phyloP scores from a whole-genome alignment of 2,329 filamentous ascomycete genomes.

The Polychaeton citri region DNA sequence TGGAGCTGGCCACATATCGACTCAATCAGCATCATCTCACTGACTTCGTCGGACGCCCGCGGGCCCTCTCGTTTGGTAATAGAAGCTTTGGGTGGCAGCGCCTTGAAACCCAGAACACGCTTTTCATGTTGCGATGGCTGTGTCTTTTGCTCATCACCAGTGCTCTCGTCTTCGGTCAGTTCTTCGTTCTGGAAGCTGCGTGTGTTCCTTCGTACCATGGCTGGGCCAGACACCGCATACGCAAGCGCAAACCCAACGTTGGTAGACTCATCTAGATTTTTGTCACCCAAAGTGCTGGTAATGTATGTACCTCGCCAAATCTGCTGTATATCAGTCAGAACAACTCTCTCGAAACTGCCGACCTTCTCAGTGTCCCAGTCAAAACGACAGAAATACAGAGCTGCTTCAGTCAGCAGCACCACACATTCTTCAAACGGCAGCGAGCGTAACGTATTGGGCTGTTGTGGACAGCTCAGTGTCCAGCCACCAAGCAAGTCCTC shows the following conservation, averaged over 20 bases:
- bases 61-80: conserved; percentile 20
- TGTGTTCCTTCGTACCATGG: conserved; percentile 72
- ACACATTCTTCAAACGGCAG: conserved; percentile 79
- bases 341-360: conserved; percentile 75
- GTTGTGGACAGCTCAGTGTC: conserved; percentile 68
- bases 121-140: conserved; percentile 11
- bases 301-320: conserved; percentile 80
- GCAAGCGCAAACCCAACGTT: conserved; percentile 76
- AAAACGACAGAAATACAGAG: conserved; percentile 79
- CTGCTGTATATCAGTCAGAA: conserved; percentile 56
- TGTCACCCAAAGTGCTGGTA: conserved; percentile 67
- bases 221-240: conserved; percentile 58
- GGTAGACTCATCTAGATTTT: conserved; percentile 61
- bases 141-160: conserved; percentile 5
- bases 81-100: conserved; percentile 36
- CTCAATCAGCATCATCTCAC: conserved; percentile 45
- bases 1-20: conserved; percentile 66
- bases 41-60: conserved; percentile 31
- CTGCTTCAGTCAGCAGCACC: conserved; percentile 70
- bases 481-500: conserved; percentile 84
- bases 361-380: conserved; percentile 96
- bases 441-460: conserved; percentile 51
- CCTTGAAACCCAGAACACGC: conserved; percentile 42
- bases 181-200: conserved; percentile 53
- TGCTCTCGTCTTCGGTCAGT: conserved; percentile 25